Base-by-base conservation (phyloP, 495 filamentous ascomycete genomes). In the Cryomyces minteri region DNA sequence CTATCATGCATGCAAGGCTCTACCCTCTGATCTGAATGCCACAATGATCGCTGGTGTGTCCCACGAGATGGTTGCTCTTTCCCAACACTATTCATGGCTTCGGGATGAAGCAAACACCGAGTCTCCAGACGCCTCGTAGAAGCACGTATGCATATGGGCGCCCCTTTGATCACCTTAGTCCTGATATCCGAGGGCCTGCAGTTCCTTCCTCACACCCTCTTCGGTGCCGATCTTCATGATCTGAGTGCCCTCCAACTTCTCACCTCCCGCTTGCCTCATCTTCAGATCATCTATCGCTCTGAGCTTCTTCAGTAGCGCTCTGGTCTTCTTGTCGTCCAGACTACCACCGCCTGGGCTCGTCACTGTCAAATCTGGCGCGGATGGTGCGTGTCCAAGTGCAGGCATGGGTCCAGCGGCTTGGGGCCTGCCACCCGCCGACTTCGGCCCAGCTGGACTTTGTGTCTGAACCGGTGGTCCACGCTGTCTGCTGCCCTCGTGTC, bases 171-270 rank as follows among this genome's bases (percentile, higher is more conserved):
- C 18, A 25, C 18, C 18, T 49, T 12, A 31, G 18, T 41, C 46
- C 48, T 9, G 48, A 43, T 51, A 81, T 69, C 76, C 79, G 45
- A 82, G 54, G n/a, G 55, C 63, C 32, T 79, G 73, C 42, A 98
- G 62, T 62, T 98, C 90, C 62, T 77, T 82, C 45, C 84, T 70
- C 32, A 98, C 85, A 6, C 68, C 58, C 32, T 75, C 68, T 67
- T 95, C 92, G 4, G 88, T 98, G 18, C 74, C 71, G 50, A 98
- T 98, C 72, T 98, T 98, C 74, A 90, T 92, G 69, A 96, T 76
- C 68, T 98, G 90, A 41, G 90, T 98, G 59, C 94, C 87, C 63
- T 98, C 90, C 46, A 98, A 60, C 67, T 94, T 95, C 71, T 98
- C 90, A 8, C 90, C 92, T 33, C 77, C 76, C 4, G 88, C 90